These are phyloP conservation scores for Arthrobotrys musiformis DNA, from an alignment of 2,329 filamentous ascomycete genomes.

Conservation along the genomic window DNA sequence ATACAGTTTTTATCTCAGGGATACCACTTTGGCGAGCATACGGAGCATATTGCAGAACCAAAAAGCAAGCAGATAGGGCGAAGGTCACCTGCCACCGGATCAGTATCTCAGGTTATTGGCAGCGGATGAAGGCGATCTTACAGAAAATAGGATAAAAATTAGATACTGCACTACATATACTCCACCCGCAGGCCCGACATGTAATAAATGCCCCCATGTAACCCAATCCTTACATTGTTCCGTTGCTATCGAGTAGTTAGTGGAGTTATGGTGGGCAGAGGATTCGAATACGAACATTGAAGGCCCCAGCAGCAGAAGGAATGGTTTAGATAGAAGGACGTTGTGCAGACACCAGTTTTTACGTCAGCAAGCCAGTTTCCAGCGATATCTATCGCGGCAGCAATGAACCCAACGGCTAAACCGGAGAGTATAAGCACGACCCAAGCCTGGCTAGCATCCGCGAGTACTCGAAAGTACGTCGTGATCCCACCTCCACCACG, in stretches of 20 bases:
- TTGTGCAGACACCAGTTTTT: slow-evolving; percentile 88
- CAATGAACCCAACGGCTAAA: slow-evolving; percentile 78
- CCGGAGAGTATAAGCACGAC: slow-evolving; percentile 76
- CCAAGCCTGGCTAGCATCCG: slow-evolving; percentile 93
- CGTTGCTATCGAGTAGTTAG: slow-evolving; percentile 66
- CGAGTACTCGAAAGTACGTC: slow-evolving; percentile 76
- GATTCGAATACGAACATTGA: slow-evolving; percentile 66
- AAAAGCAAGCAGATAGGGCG: slow-evolving; percentile 77
- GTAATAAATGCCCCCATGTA: slow-evolving; percentile 81
- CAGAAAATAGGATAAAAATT: slow-evolving; percentile 85
- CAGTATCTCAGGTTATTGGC: not conserved
- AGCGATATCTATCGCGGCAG: slow-evolving; percentile 87
- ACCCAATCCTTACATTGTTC: slow-evolving; percentile 88
- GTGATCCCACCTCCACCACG: slow-evolving; percentile 75
- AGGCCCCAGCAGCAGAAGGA: slow-evolving; percentile 94
- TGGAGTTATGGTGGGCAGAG: not conserved
- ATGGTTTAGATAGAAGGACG: slow-evolving; percentile 87
- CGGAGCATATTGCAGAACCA: slow-evolving; percentile 84
- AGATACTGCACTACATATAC: slow-evolving; percentile 87
- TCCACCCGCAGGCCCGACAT: slow-evolving; percentile 73
- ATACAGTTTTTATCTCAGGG: slow-evolving; percentile 94
- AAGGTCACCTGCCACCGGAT: slow-evolving; percentile 73
- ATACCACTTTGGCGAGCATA: slow-evolving; percentile 96
- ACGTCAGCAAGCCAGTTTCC: slow-evolving; percentile 94
- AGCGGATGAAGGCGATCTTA: slow-evolving; percentile 65